Evolutionary conservation across 139 green algal genomes (phyloP).

Genomic region (Volvox reticuliferus): DNA sequence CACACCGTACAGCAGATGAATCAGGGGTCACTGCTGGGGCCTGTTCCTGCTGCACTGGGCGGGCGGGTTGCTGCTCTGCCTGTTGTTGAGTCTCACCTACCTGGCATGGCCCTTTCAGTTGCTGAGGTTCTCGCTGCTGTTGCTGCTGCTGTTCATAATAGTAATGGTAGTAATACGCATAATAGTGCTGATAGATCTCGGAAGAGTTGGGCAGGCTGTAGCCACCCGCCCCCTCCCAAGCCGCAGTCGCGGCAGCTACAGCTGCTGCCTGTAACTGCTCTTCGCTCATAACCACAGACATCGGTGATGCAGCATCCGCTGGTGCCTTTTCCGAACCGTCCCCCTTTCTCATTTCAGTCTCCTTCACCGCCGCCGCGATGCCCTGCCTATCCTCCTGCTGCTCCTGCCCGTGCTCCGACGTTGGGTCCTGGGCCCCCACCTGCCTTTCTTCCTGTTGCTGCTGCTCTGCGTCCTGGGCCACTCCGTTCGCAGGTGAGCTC

Average conservation of each 20-base stretch:
- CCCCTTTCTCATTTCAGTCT: not conserved
- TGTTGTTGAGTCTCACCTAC: not conserved
- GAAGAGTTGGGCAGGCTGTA: constrained; percentile 34
- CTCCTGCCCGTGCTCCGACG: not conserved
- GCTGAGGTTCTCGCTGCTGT: not conserved
- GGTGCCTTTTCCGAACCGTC: not conserved
- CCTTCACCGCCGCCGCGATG: not conserved
- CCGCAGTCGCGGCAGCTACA: constrained; percentile 10
- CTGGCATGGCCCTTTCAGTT: not conserved
- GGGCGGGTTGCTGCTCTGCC: not conserved
- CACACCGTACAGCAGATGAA: not conserved
- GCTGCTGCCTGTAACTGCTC: constrained; percentile 11
- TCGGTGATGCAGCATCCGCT: not conserved
- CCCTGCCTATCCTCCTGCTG: not conserved
- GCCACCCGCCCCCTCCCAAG: constrained; percentile 39
- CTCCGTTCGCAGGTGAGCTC: not conserved
- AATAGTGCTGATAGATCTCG: constrained; percentile 41
- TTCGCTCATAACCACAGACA: not conserved
- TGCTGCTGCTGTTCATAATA: constrained; percentile 15
- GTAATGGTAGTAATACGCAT: constrained; percentile 35
- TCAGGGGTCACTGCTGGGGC: not conserved
- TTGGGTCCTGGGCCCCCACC: no score
- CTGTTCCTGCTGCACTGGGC: not conserved
- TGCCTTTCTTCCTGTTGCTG: not conserved
- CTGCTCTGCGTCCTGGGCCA: not conserved